These are phyloP conservation scores for Colletotrichum costaricense DNA, from an alignment of 2,329 filamentous ascomycete species.

Conservation along the genomic window DNA sequence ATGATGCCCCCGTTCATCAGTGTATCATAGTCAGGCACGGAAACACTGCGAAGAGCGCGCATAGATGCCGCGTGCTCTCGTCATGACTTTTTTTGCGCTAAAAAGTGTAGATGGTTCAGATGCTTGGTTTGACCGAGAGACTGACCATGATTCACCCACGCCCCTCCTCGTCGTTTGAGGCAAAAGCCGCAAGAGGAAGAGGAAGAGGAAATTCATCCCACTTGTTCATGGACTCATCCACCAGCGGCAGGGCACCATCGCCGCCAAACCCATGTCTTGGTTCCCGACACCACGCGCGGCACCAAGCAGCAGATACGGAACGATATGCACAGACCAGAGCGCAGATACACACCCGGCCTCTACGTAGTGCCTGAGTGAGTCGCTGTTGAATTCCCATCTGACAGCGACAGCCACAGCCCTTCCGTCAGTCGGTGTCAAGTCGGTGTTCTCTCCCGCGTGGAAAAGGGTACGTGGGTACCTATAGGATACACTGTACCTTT, in stretches of 20 bases:
- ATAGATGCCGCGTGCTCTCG: conserved; percentile 3
- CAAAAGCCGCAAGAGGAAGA: background rate
- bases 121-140: conserved; percentile 28
- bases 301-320: background rate
- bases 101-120: background rate
- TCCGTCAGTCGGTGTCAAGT: conserved; percentile 11
- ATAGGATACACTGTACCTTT: background rate
- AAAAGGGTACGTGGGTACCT: background rate
- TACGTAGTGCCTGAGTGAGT: background rate
- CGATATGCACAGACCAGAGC: conserved; percentile 10
- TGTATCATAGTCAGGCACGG: background rate
- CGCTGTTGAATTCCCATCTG: background rate
- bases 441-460: conserved; percentile 20
- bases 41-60: background rate
- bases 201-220: conserved; percentile 22
- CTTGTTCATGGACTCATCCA: conserved; percentile 18
- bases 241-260: conserved; percentile 13
- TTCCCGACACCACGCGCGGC: background rate
- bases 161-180: background rate
- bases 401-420: background rate
- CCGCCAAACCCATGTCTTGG: conserved; percentile 25
- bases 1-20: background rate
- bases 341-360: background rate
- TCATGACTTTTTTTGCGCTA: conserved; percentile 3
- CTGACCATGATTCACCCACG: conserved; percentile 29